Percentiles rank a stretch among this genome's conserved stretches.
Evolutionary conservation across 306 rosid genomes (phyloP).

Genomic region (Rosa persica): DNA sequence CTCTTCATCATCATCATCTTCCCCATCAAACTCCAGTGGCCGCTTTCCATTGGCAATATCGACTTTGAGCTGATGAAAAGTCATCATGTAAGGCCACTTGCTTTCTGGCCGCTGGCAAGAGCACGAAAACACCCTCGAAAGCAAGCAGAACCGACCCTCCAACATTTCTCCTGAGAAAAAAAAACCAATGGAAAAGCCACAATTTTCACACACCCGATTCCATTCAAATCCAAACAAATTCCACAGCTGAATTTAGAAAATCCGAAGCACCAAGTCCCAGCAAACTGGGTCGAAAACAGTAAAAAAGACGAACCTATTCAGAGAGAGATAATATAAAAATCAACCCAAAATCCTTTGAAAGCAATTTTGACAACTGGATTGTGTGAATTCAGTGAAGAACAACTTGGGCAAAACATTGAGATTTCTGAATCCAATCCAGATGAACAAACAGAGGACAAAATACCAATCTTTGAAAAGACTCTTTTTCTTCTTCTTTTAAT

Average conservation of each 20-base stretch:
- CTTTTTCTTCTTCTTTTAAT: neutral
- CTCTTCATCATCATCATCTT: conserved; percentile 29
- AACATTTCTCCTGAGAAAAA: conserved; percentile 62
- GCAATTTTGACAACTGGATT: neutral
- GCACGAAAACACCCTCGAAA: conserved; percentile 71
- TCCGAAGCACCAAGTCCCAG: conserved; percentile 32
- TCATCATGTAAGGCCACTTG: conserved; percentile 71
- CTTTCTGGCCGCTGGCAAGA: conserved; percentile 58
- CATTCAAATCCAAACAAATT: conserved; percentile 38
- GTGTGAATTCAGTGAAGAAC: conserved; percentile 23
- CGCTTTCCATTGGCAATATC: conserved; percentile 59
- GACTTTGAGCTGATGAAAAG: conserved; percentile 45
- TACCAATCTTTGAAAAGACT: neutral
- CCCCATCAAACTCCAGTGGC: conserved; percentile 42
- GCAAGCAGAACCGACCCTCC: conserved; percentile 67
- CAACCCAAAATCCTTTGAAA: neutral
- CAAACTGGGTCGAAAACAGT: conserved; percentile 32
- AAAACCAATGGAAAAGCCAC: conserved; percentile 22
- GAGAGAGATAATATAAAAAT: neutral
- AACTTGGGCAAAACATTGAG: conserved; percentile 9
- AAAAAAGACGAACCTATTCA: conserved; percentile 31
- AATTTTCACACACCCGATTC: conserved; percentile 26
- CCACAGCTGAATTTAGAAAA: conserved; percentile 30
- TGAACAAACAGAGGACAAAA: conserved; percentile 8
- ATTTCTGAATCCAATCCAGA: conserved; percentile 41